Conservation (phyloP, 1,284 basidiomycete species). For the Gomphus bonarii region DNA sequence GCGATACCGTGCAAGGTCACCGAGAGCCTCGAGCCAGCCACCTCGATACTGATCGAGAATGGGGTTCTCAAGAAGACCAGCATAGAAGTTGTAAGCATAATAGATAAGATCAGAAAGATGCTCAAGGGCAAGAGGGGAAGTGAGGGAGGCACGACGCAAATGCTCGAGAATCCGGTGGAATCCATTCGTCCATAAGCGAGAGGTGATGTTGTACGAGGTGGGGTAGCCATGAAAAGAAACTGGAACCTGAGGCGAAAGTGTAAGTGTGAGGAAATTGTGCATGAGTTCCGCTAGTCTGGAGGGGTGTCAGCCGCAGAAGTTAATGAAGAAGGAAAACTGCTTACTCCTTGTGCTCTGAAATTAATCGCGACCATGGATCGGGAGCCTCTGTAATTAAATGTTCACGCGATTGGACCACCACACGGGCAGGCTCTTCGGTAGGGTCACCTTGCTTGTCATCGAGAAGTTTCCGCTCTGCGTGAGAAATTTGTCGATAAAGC, state of each 20-base stretch:
- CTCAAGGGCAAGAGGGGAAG: constrained; percentile 53
- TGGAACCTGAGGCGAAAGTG: constrained; percentile 79
- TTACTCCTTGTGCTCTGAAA: constrained; percentile 63
- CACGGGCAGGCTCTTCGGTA: constrained; percentile 36
- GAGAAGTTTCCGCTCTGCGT: constrained; percentile 63
- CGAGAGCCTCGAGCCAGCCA: constrained; percentile 92
- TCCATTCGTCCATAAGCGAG: constrained; percentile 84
- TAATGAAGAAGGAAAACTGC: constrained; percentile 15
- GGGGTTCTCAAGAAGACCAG: constrained; percentile 79
- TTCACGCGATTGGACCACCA: constrained; percentile 34
- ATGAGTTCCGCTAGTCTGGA: constrained; percentile 79
- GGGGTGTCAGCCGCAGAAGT: not conserved
- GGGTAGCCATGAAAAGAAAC: constrained; percentile 83
- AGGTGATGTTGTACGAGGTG: constrained; percentile 90
- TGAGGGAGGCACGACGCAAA: constrained; percentile 71
- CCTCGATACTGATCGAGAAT: constrained; percentile 61
- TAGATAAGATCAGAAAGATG: constrained; percentile 88
- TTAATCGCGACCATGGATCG: constrained; percentile 54
- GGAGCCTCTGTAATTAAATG: constrained; percentile 46
- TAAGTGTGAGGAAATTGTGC: constrained; percentile 79
- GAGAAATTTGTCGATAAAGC: constrained; percentile 67
- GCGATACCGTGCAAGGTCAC: constrained; percentile 88
- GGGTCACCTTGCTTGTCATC: constrained; percentile 46
- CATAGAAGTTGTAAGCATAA: constrained; percentile 92
- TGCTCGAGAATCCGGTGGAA: constrained; percentile 89